Conservation (phyloP, 108 stramenopile species). For the Epithemia pelagica region DNA sequence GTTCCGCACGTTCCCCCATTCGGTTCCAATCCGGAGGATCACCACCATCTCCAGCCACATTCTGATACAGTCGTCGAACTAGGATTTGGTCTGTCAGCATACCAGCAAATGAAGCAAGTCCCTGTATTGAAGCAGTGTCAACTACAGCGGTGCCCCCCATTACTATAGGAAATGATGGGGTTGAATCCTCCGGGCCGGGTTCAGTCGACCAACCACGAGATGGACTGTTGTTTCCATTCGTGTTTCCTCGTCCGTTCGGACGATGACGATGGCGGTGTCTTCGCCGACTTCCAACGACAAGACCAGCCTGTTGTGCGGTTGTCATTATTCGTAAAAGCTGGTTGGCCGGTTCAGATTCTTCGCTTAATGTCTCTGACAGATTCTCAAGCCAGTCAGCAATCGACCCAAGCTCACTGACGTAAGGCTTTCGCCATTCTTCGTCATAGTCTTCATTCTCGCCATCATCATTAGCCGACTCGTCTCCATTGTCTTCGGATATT, state of each 20-base stretch:
- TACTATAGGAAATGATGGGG: neutral
- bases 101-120: slow-evolving; percentile 19
- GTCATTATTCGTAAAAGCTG: slow-evolving; percentile 44
- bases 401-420: slow-evolving; percentile 38
- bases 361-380: slow-evolving; percentile 17
- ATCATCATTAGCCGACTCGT: neutral
- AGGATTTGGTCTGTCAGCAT: slow-evolving; percentile 25
- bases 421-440: neutral
- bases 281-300: slow-evolving; percentile 32
- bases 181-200: neutral
- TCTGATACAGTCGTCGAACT: slow-evolving; percentile 8
- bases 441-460: neutral
- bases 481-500: neutral
- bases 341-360: slow-evolving; percentile 35
- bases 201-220: neutral
- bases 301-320: slow-evolving; percentile 50
- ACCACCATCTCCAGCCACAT: neutral
- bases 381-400: slow-evolving; percentile 50
- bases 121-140: slow-evolving; percentile 10
- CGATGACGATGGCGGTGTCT: slow-evolving; percentile 1
- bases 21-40: neutral
- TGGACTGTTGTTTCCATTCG: neutral
- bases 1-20: neutral
- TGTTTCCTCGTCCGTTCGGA: slow-evolving; percentile 12
- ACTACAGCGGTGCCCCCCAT: neutral